A percentile compares a stretch with the other conserved stretches of the same genome.
Evolutionary conservation across 208 protist genomes (phyloP).

Genomic region (Leptomonas seymouri): DNA sequence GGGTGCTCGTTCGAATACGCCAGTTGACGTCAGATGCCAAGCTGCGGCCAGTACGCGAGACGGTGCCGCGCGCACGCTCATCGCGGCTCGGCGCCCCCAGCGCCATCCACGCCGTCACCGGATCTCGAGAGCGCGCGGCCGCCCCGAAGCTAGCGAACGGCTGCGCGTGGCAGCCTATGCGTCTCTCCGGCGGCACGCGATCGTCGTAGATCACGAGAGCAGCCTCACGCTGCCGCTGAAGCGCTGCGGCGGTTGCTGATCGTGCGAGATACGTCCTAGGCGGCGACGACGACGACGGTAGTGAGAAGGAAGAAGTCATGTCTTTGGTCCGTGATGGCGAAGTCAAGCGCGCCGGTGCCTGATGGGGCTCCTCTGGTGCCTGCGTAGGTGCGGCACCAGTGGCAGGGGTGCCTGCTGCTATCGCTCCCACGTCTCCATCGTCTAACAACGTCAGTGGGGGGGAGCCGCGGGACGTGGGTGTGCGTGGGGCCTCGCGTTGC

Average conservation of each 20-base stretch:
- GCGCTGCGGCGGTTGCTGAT: slow-evolving; percentile 3
- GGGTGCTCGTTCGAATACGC: neutral
- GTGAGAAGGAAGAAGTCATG: neutral
- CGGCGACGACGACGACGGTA: neutral
- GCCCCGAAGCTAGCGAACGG: neutral
- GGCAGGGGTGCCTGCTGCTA: neutral
- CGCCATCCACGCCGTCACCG: slow-evolving; percentile 1
- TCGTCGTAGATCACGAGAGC: slow-evolving; percentile 31
- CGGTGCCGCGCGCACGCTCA: no score
- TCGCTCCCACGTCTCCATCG: neutral
- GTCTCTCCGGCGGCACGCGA: slow-evolving; percentile 26
- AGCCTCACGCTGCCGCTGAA: slow-evolving; percentile 25
- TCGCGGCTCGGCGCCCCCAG: neutral
- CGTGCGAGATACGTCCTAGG: slow-evolving; percentile 1
- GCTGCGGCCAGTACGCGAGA: neutral
- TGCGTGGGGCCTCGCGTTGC: neutral
- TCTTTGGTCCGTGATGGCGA: no score
- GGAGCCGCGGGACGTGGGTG: neutral
- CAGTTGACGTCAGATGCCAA: neutral
- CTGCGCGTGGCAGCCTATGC: slow-evolving; percentile 8
- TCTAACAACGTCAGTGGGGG: slow-evolving; percentile 9
- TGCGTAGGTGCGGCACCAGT: neutral
- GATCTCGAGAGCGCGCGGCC: neutral
- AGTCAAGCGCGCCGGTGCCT: no score
- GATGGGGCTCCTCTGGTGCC: neutral